phyloP scores from a whole-genome alignment of 306 rosid genomes.

The Acacia melanoxylon region DNA sequence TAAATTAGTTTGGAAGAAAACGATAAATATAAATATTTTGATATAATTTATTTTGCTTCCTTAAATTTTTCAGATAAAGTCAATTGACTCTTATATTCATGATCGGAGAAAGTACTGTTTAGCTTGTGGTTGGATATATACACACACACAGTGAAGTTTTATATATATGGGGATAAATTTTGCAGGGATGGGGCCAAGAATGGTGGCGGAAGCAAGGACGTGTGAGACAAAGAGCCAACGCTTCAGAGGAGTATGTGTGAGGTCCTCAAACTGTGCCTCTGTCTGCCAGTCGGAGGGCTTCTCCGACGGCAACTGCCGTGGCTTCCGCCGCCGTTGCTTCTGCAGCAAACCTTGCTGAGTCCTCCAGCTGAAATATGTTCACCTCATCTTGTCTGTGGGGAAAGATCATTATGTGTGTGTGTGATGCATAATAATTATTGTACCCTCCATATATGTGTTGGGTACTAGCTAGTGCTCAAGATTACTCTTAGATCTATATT shows the following conservation, averaged over 20 bases:
- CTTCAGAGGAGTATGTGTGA: slow-evolving; percentile 50
- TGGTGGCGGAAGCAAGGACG: slow-evolving; percentile 52
- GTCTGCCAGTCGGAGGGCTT: slow-evolving; percentile 57
- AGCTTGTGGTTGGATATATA: neutral
- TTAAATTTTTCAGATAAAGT: too few species aligned
- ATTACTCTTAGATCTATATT: neutral
- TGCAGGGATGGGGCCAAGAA: slow-evolving; percentile 48
- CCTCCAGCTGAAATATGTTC: neutral
- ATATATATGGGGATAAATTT: neutral
- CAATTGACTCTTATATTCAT: too few species aligned
- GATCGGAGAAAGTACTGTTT: too few species aligned
- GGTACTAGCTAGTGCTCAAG: neutral
- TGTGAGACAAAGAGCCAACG: slow-evolving; percentile 54
- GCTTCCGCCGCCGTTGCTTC: slow-evolving; percentile 65
- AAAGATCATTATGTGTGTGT: neutral
- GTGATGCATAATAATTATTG: neutral
- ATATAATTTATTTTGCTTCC: too few species aligned
- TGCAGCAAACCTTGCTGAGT: slow-evolving; percentile 43
- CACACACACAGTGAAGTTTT: neutral
- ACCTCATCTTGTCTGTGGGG: neutral
- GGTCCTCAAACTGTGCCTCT: slow-evolving; percentile 47
- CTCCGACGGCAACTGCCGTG: slow-evolving; percentile 55
- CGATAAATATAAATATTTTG: too few species aligned
- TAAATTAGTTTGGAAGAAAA: too few species aligned
- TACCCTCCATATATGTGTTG: neutral